Conservation (phyloP, 495 filamentous ascomycete species). For the Penicillium bovifimosum region DNA sequence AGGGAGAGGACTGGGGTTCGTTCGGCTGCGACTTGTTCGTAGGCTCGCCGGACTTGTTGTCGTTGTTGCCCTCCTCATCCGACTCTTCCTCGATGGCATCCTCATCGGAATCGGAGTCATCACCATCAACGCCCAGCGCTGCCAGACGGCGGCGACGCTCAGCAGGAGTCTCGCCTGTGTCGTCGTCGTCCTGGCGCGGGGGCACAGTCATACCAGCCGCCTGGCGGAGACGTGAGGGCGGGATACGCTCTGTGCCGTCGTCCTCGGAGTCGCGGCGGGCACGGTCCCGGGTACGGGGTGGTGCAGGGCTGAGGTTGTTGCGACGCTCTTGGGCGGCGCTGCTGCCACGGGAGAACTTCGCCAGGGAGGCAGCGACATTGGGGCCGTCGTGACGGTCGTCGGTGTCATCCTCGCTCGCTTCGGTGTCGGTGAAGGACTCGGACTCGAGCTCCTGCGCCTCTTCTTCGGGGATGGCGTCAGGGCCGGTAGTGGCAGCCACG, state of each 20-base stretch:
- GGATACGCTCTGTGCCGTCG: slow-evolving; percentile 52
- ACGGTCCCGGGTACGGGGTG: slow-evolving; percentile 23
- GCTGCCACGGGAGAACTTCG: slow-evolving; percentile 33
- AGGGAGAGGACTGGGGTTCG: slow-evolving; percentile 15
- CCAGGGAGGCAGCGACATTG: slow-evolving; percentile 42
- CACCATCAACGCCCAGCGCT: slow-evolving; percentile 64
- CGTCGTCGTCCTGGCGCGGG: slow-evolving; percentile 30
- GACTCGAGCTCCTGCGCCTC: slow-evolving; percentile 20
- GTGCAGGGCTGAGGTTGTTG: slow-evolving; percentile 30
- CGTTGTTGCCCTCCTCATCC: slow-evolving; percentile 27
- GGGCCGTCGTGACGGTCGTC: slow-evolving; percentile 30
- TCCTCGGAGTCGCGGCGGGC: slow-evolving; percentile 50
- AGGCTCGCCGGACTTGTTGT: slow-evolving; percentile 12
- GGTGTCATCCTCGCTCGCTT: slow-evolving; percentile 22
- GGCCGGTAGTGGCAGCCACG: slow-evolving; percentile 8
- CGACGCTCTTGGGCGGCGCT: slow-evolving; percentile 47
- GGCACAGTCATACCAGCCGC: slow-evolving; percentile 30
- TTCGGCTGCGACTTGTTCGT: slow-evolving; percentile 20
- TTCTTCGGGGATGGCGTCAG: slow-evolving; percentile 13
- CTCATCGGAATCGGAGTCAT: slow-evolving; percentile 41
- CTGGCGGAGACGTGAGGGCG: slow-evolving; percentile 38
- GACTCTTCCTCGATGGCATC: slow-evolving; percentile 19
- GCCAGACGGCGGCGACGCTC: slow-evolving; percentile 79
- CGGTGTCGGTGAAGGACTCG: slow-evolving; percentile 29
- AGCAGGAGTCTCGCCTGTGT: slow-evolving; percentile 69